phyloP scores from a whole-genome alignment of 2,329 filamentous ascomycete genomes.

The Ophiostoma ulmi region DNA sequence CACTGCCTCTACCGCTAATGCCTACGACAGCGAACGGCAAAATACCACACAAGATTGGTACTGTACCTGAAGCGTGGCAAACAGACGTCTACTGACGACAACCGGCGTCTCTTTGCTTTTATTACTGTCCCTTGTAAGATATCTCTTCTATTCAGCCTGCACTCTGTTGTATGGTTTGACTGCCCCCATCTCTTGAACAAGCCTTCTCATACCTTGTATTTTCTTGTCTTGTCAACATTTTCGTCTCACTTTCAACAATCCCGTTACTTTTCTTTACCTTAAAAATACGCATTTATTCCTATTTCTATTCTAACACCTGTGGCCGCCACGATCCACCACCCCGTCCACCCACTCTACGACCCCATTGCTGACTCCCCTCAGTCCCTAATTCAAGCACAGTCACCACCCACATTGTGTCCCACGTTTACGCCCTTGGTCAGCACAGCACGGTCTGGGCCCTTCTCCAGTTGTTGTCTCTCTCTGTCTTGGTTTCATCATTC shows the following conservation, averaged over 20 bases:
- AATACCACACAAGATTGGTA: constrained; percentile 3
- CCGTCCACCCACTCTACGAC: neutral
- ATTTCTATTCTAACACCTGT: neutral
- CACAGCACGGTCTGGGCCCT: constrained; percentile 8
- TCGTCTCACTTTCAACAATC: too few relatives aligned
- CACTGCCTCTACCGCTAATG: neutral
- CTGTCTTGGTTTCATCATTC: neutral
- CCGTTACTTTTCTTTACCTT: too few relatives aligned
- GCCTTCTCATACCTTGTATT: too few relatives aligned
- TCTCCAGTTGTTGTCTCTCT: too few relatives aligned
- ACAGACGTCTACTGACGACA: neutral
- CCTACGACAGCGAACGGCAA: neutral
- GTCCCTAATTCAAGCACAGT: neutral
- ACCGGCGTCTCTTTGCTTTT: neutral
- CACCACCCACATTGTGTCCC: neutral
- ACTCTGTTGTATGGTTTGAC: too few relatives aligned
- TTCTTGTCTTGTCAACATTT: too few relatives aligned
- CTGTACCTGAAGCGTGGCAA: constrained; percentile 1
- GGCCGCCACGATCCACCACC: neutral
- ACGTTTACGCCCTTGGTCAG: neutral
- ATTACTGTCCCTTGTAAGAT: neutral
- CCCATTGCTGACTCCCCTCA: neutral
- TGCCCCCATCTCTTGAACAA: too few relatives aligned
- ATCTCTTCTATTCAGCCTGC: too few relatives aligned
- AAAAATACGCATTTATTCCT: neutral